A percentile compares a stretch with the other conserved stretches of the same genome.
These are phyloP conservation scores for Phytophthora megakarya DNA, from an alignment of 352 stramenopile species.

Conservation along the genomic window DNA sequence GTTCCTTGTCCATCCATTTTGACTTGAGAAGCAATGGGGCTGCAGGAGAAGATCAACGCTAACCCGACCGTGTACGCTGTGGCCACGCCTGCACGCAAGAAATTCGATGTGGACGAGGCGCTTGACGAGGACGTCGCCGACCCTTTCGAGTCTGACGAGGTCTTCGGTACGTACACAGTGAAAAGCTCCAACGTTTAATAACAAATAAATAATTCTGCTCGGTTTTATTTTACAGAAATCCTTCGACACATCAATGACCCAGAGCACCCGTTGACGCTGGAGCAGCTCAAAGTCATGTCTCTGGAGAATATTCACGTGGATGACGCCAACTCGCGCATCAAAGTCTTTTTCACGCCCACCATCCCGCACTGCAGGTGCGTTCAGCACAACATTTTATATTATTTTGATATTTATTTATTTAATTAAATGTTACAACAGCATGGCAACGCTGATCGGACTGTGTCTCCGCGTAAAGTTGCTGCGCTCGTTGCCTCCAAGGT, in stretches of 20 bases:
- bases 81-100: constrained; percentile 52
- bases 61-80: constrained; percentile 90
- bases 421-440: constrained; percentile 53
- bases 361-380: constrained; percentile 95
- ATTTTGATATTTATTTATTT: constrained; percentile 2
- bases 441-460: constrained; percentile 97
- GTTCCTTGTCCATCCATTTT: constrained; percentile 18
- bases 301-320: constrained; percentile 91
- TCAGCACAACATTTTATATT: neutral
- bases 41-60: constrained; percentile 88
- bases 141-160: constrained; percentile 82
- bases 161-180: constrained; percentile 68
- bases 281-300: constrained; percentile 94
- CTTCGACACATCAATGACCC: constrained; percentile 92
- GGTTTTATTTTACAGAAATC: constrained; percentile 53
- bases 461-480: constrained; percentile 96
- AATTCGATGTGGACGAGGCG: constrained; percentile 65
- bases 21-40: constrained; percentile 46
- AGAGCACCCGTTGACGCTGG: constrained; percentile 92
- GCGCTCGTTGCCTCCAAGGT: constrained; percentile 91
- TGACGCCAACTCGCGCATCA: constrained; percentile 76
- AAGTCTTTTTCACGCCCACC: constrained; percentile 92
- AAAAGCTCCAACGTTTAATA: constrained; percentile 3
- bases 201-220: neutral
- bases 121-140: constrained; percentile 72